Base-by-base conservation (phyloP, 208 protist genomes). In the Phytomonas sp. region DNA sequence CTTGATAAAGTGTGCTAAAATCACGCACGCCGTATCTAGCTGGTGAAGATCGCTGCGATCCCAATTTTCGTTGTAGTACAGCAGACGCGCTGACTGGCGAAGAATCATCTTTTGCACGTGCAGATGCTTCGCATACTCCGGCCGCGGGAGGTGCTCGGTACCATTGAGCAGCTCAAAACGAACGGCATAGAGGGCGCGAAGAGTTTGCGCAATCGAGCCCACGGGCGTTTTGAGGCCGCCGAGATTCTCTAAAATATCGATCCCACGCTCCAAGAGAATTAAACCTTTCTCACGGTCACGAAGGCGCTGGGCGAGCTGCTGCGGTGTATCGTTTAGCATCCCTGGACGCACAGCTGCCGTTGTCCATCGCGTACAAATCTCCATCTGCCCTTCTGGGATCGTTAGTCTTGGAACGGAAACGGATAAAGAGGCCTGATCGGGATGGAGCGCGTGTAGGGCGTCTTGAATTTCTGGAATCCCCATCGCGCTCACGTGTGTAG, bases 81-180 rank as follows among this genome's bases (percentile, higher is more conserved):
- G 77, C 67, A 93, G 75, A 60, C 77, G 67, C 6, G 81, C 82
- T 0, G 83, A 76, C 45, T 94, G 77, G 7, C 76, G 76, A n/a
- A 94, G 75, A 62, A 93, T 83, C 19, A 71, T 29, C 60, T 84
- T 82, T 64, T 87, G 83, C 14, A 87, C 79, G 73, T 93, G 80
- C 56, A 87, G 8, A 30, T 72, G 75, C 19, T 60, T 68, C 6
- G 75, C 83, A 75, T 88, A 89, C 19, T 69, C 79, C 4, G 72
- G 79, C 12, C 85, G 82, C 0, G 89, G 87, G 2, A 93, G 74
- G 70, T 93, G 87, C 72, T 89, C 89, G 29, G 77, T 70, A 45
- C 85, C 82, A 64, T 85, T 81, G n/a, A 94, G 71, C 34, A 94
- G 64, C 73, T 92, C 89, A 72, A 94, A 94, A 30, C 83, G 81